phyloP scores from a whole-genome alignment of 2,329 filamentous ascomycete genomes.

The Incumbomyces delicatus region DNA sequence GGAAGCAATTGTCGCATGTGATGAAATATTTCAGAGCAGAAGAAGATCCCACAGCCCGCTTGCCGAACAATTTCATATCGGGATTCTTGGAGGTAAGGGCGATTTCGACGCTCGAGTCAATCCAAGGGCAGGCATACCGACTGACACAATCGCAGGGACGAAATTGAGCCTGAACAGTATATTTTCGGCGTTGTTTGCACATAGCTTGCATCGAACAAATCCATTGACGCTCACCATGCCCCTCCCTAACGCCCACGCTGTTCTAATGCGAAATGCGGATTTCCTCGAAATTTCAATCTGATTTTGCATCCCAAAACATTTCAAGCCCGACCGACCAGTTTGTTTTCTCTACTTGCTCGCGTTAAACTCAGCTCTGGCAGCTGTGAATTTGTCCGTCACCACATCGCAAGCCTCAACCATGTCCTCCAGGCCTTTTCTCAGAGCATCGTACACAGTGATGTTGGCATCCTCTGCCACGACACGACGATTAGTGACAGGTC shows the following conservation, averaged over 20 bases:
- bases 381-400: constrained; percentile 78
- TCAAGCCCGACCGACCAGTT: constrained; percentile 12
- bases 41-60: constrained; percentile 61
- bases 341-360: constrained; percentile 25
- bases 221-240: too few relatives aligned
- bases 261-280: neutral
- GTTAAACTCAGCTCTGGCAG: constrained; percentile 54
- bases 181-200: constrained; percentile 6
- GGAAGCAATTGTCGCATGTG: constrained; percentile 92
- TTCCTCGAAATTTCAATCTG: too few relatives aligned
- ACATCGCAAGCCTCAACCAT: constrained; percentile 88
- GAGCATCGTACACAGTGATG: constrained; percentile 69
- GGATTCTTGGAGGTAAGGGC: constrained; percentile 82
- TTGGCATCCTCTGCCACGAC: constrained; percentile 20
- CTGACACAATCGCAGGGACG: constrained; percentile 4
- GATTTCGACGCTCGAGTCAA: constrained; percentile 12
- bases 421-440: constrained; percentile 83
- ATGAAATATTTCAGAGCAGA: constrained; percentile 95
- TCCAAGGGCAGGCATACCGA: neutral
- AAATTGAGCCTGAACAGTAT: constrained; percentile 2
- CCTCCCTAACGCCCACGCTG: constrained; percentile 6
- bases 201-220: constrained; percentile 9
- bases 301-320: neutral
- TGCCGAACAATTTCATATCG: constrained; percentile 85
- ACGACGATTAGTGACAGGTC: constrained; percentile 5